phyloP scores from a whole-genome alignment of 345 rosid species.

The Rhizophora mangle region DNA sequence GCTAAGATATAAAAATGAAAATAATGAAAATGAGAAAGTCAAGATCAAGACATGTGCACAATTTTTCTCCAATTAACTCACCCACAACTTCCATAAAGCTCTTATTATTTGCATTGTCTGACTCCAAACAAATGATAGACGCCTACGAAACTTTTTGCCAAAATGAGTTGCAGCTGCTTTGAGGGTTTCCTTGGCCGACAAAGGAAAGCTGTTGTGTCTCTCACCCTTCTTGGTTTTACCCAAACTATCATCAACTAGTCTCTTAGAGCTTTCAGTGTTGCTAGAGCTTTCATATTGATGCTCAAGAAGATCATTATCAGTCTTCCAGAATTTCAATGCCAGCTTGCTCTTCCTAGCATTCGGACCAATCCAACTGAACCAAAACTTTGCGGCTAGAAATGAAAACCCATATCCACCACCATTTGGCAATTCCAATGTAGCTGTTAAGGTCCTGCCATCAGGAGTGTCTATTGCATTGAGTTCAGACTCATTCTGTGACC shows the following conservation, averaged over 20 bases:
- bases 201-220: slow-evolving; percentile 43
- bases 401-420: slow-evolving; percentile 42
- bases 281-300: slow-evolving; percentile 51
- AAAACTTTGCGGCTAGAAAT: slow-evolving; percentile 45
- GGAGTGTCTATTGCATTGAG: slow-evolving; percentile 34
- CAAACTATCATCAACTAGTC: slow-evolving; percentile 34
- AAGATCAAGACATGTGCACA: neutral
- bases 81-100: slow-evolving; percentile 67
- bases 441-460: slow-evolving; percentile 29
- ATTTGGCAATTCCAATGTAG: slow-evolving; percentile 40
- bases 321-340: slow-evolving; percentile 45
- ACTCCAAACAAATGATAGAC: slow-evolving; percentile 65
- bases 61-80: slow-evolving; percentile 35
- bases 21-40: neutral
- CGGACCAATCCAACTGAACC: slow-evolving; percentile 49
- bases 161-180: slow-evolving; percentile 64
- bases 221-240: slow-evolving; percentile 56
- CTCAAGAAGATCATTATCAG: slow-evolving; percentile 45
- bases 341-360: slow-evolving; percentile 46
- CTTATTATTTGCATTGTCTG: slow-evolving; percentile 44
- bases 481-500: slow-evolving; percentile 64
- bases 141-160: slow-evolving; percentile 67
- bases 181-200: slow-evolving; percentile 71
- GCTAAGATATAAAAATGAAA: neutral
- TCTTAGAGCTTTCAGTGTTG: slow-evolving; percentile 36